Evolutionary conservation across 1,284 basidiomycete species (phyloP).

Genomic region (Psilocybe mexicana): DNA sequence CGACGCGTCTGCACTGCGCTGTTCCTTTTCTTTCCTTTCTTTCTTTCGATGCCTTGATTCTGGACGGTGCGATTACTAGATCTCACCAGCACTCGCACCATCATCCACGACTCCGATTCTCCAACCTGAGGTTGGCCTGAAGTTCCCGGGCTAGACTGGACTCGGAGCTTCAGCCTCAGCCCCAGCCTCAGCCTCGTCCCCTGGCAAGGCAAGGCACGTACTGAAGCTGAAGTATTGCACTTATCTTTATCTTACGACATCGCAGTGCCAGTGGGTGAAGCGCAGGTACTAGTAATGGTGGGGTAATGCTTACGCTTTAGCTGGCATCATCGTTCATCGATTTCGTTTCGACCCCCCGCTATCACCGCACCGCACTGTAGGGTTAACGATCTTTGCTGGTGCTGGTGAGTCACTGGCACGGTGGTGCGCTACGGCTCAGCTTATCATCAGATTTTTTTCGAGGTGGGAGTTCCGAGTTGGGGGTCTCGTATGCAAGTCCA

Average conservation of each 20-base stretch:
- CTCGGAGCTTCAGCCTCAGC: no score
- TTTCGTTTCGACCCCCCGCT: not conserved
- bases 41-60: no score
- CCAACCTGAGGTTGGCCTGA: no score
- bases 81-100: no score
- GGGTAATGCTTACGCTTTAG: conserved; percentile 1
- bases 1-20: no score
- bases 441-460: not conserved
- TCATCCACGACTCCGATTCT: no score
- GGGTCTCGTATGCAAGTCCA: no score
- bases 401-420: not conserved
- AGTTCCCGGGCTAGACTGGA: not conserved
- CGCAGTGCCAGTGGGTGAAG: not conserved
- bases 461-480: not conserved
- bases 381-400: not conserved
- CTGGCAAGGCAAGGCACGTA: no score
- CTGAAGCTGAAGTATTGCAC: no score
- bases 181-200: not conserved
- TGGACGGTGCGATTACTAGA: no score
- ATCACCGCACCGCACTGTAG: not conserved
- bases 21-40: no score
- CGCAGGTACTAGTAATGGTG: not conserved
- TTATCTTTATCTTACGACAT: not conserved
- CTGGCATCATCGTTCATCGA: not conserved
- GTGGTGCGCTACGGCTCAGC: not conserved